Evolutionary conservation across 2,329 filamentous ascomycete genomes (phyloP).

Genomic region (Calonectria pseudoreteaudii): DNA sequence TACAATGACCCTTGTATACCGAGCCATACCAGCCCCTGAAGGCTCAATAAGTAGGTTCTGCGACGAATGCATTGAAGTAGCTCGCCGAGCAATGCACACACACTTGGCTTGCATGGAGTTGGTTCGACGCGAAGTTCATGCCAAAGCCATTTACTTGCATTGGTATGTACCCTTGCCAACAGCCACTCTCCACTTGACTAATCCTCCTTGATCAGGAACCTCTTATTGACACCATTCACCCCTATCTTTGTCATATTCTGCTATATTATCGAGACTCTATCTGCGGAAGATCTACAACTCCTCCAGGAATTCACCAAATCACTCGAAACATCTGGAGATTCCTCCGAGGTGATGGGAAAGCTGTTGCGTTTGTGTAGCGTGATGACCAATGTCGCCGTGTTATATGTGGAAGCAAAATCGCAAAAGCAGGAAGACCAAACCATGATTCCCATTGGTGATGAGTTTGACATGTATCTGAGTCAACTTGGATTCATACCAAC

Average conservation of each 20-base stretch:
- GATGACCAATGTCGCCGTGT: constrained; percentile 69
- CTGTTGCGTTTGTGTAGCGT: constrained; percentile 72
- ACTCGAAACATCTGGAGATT: constrained; percentile 61
- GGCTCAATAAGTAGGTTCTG: constrained; percentile 58
- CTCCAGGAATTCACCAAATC: constrained; percentile 69
- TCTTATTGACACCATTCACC: constrained; percentile 68
- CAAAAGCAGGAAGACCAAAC: constrained; percentile 59
- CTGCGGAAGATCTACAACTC: constrained; percentile 64
- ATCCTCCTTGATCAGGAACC: constrained; percentile 54
- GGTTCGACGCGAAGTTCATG: constrained; percentile 53
- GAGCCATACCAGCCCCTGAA: constrained; percentile 61
- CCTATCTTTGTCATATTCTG: constrained; percentile 72
- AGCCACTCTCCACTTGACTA: constrained; percentile 9
- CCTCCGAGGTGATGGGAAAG: constrained; percentile 70
- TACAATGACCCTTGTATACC: constrained; percentile 64
- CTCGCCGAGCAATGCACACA: constrained; percentile 60
- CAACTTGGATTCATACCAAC: constrained; percentile 71
- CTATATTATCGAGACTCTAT: constrained; percentile 66
- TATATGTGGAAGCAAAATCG: constrained; percentile 72
- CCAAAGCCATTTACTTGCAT: constrained; percentile 62
- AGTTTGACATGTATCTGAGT: constrained; percentile 74
- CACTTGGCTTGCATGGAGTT: constrained; percentile 60
- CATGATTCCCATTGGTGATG: constrained; percentile 64
- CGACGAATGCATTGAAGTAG: constrained; percentile 61
- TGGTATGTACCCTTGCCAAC: constrained; percentile 53